Base-by-base conservation (phyloP, 2,329 filamentous ascomycete genomes). In the Neonectria magnoliae region DNA sequence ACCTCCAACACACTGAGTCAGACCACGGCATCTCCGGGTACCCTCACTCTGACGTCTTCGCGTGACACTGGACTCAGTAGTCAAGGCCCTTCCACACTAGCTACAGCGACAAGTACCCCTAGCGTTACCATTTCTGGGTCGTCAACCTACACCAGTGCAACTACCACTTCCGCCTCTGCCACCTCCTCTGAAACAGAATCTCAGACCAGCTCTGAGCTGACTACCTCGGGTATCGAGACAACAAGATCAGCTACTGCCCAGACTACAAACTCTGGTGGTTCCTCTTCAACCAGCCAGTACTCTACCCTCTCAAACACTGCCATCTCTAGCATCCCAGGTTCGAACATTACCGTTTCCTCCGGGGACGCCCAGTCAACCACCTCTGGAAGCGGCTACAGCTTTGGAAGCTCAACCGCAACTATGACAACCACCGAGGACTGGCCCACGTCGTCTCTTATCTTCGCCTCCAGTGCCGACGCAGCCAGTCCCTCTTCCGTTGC, bases 401-500 rank as follows among this genome's bases (percentile, higher is more conserved):
- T 58, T 27, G 50, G 20, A 27, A 58, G 42, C 27, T 48, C 57
- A 13, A 36, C 44, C 6, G 31, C 42, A 1, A 25, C 20, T 5
- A 11, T 4, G 18, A 20, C 36, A 11, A 53, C 48, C 5, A 50
- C 58, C 7, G 20, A 14, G 10, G 50, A 29, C 10, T 62, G 58
- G 63, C 56, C 60, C 2, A 68, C 64, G 11, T 67, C 66, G 16
- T 66, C 68, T 3, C 42, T 65, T 33, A 38, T 29, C 11, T 58
- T 48, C 36, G 50, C 25, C 5, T 71, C 69, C 33, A 61, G 63
- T n/a, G 65, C 69, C 27, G 48, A 44, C 38, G 62, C 57, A 13
- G 45, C 57, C 16, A 41, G 13, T 8, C 69, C 67, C 4, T 60
- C 66, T 8, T 25, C 36, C 13, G 54, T n/a, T 8, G 42, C 48